Conservation (phyloP, 2,329 filamentous ascomycete genomes). For the Arthrobotrys sinensis region DNA sequence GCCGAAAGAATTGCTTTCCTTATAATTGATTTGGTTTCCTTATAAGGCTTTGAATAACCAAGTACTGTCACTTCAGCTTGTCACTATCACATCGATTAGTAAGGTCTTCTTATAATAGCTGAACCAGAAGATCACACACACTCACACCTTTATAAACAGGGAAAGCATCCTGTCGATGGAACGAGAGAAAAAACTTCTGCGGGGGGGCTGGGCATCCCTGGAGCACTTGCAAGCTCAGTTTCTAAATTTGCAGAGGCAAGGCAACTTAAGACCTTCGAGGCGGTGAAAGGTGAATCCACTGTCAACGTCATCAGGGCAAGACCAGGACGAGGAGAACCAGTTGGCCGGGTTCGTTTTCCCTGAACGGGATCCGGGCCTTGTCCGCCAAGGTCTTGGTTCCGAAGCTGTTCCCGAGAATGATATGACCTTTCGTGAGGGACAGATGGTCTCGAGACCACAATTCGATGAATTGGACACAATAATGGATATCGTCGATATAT, state of each 20-base stretch:
- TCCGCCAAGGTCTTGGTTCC: constrained; percentile 33
- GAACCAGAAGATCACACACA: constrained; percentile 19
- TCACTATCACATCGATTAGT: constrained; percentile 22
- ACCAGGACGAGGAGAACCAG: neutral
- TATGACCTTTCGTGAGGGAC: neutral
- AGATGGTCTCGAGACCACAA: too few species aligned
- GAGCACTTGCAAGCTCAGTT: constrained; percentile 1
- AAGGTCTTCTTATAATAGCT: constrained; percentile 2
- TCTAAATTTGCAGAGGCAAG: constrained; percentile 41
- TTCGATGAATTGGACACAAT: too few species aligned
- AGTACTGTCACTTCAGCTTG: neutral
- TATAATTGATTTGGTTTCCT: neutral
- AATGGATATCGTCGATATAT: too few species aligned
- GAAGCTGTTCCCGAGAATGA: neutral
- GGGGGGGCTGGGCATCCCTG: constrained; percentile 13
- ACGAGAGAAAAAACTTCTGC: constrained; percentile 3
- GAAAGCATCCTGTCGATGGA: constrained; percentile 17
- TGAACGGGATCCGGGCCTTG: constrained; percentile 16
- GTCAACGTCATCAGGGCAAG: constrained; percentile 4
- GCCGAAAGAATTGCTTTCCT: constrained; percentile 4
- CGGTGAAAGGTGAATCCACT: neutral
- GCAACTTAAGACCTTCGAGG: neutral
- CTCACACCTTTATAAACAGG: neutral
- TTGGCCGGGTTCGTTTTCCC: constrained; percentile 23
- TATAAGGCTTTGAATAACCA: constrained; percentile 13